Evolutionary conservation across 2,329 filamentous ascomycete genomes (phyloP).

Genomic region (Bretziella fagacearum): DNA sequence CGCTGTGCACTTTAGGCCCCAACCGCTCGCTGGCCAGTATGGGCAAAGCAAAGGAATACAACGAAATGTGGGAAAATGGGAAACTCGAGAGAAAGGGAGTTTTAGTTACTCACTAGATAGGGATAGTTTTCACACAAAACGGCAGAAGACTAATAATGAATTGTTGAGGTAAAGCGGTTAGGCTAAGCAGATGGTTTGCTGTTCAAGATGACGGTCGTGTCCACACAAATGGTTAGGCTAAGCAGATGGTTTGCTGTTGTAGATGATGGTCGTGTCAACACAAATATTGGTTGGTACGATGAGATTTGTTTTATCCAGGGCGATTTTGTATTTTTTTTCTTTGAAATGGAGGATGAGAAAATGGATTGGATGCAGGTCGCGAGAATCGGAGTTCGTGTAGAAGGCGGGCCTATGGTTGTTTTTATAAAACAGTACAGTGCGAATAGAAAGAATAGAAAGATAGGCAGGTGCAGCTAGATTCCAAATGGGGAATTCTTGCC

Average conservation of each 20-base stretch:
- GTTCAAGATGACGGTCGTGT: too few relatives aligned
- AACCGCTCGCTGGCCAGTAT: background rate
- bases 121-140: too few relatives aligned
- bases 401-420: background rate
- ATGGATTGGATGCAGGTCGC: background rate
- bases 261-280: background rate
- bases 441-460: background rate
- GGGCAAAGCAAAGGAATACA: background rate
- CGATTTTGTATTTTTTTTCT: too few relatives aligned
- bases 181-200: too few relatives aligned
- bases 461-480: background rate
- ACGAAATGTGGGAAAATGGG: background rate
- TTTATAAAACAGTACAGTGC: constrained; percentile 1
- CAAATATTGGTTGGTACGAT: background rate
- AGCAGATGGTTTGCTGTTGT: too few relatives aligned
- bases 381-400: background rate
- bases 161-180: too few relatives aligned
- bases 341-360: background rate
- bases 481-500: background rate
- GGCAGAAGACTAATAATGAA: too few relatives aligned
- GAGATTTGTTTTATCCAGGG: background rate
- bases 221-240: too few relatives aligned
- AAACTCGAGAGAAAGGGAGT: background rate
- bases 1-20: background rate
- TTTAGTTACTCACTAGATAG: too few relatives aligned